phyloP scores from a whole-genome alignment of 2,329 filamentous ascomycete genomes.

The Davidsoniella eucalypti region DNA sequence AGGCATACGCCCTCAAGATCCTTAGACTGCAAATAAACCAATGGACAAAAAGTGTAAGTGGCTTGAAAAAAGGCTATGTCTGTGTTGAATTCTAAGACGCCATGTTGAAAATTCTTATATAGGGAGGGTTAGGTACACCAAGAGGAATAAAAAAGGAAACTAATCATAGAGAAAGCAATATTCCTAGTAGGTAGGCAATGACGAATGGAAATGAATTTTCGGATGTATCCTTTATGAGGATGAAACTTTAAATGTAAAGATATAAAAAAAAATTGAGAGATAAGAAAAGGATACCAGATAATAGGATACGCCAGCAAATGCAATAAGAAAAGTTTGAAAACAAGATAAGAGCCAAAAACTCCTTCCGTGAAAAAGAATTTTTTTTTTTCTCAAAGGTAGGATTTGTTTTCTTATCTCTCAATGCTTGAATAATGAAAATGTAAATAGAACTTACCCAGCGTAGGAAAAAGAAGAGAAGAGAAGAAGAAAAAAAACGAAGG shows the following conservation, averaged over 20 bases:
- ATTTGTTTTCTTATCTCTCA: too few relatives aligned
- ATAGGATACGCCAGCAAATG: constrained; percentile 10
- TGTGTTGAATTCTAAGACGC: too few relatives aligned
- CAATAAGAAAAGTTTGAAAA: constrained; percentile 1
- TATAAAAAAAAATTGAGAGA: constrained; percentile 1
- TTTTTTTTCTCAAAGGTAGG: not conserved
- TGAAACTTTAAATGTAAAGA: not conserved
- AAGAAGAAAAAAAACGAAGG: not conserved
- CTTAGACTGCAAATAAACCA: too few relatives aligned
- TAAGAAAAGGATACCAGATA: not conserved
- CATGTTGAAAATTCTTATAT: too few relatives aligned
- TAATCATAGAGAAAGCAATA: not conserved
- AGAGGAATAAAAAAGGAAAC: not conserved
- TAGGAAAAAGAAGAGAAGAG: not conserved
- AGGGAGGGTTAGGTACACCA: too few relatives aligned
- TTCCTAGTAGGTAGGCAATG: not conserved
- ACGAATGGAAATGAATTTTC: not conserved
- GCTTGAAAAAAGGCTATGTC: too few relatives aligned
- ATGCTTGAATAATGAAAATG: too few relatives aligned
- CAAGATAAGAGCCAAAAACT: not conserved
- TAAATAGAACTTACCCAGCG: not conserved
- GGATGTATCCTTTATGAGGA: not conserved
- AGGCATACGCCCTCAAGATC: too few relatives aligned
- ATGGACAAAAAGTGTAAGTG: too few relatives aligned
- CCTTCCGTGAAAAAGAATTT: not conserved